Conservation (phyloP, 768 basidiomycete species). For the Naganishia kalamii region DNA sequence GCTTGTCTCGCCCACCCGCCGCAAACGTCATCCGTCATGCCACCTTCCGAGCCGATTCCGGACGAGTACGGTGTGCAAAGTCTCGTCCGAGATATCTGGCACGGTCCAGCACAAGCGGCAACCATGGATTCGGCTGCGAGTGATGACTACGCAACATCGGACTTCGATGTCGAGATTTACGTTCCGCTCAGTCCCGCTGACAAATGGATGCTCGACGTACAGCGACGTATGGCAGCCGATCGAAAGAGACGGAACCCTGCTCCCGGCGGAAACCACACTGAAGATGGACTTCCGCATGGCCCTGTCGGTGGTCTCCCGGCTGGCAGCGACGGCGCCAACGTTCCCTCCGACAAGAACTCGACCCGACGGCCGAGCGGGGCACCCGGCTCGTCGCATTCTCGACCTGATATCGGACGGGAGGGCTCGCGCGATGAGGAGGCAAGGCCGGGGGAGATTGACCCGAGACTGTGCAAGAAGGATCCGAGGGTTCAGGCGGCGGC, state of each 20-base stretch:
- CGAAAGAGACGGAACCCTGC: neutral
- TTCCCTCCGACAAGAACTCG: neutral
- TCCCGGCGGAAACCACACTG: neutral
- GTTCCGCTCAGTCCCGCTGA: slow-evolving; percentile 22
- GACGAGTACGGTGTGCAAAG: slow-evolving; percentile 15
- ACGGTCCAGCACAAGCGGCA: too few species aligned
- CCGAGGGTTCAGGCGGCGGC: slow-evolving; percentile 41
- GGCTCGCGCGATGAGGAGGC: slow-evolving; percentile 5
- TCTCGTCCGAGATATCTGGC: slow-evolving; percentile 14
- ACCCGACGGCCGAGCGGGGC: neutral
- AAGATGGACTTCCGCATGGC: slow-evolving; percentile 10
- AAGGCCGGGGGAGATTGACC: slow-evolving; percentile 36
- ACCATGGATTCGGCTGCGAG: neutral
- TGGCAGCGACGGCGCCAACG: neutral
- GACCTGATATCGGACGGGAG: slow-evolving; percentile 11
- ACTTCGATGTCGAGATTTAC: neutral
- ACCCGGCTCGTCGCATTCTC: neutral
- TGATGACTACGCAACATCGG: neutral
- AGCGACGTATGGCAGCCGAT: slow-evolving; percentile 22
- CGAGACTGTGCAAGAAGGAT: slow-evolving; percentile 41
- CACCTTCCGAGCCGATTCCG: neutral
- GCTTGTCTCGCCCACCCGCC: slow-evolving; percentile 46
- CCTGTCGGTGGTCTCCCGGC: slow-evolving; percentile 15
- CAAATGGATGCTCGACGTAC: slow-evolving; percentile 21
- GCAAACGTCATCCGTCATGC: slow-evolving; percentile 2